Percentiles rank a stretch among this genome's conserved stretches.
Conservation (phyloP, 2,329 filamentous ascomycete genomes). For the Sporothrix dimorphospora region DNA sequence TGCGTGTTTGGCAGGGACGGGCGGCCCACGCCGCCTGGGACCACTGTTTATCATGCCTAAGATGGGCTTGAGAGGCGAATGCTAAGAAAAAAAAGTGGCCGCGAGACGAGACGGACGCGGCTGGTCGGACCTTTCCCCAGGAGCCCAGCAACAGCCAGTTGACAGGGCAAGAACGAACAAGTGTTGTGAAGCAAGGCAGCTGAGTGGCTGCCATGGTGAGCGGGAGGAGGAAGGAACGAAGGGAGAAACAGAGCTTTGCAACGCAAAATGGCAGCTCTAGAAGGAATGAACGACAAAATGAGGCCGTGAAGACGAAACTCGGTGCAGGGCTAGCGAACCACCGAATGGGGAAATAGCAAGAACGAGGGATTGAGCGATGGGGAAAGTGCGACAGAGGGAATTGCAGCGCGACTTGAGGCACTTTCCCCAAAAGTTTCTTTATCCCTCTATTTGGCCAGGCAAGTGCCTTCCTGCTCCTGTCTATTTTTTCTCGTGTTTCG, state of each 20-base stretch:
- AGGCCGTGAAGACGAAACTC: slow-evolving; percentile 3
- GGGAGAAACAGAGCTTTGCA: neutral
- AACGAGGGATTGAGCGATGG: slow-evolving; percentile 21
- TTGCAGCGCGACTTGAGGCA: slow-evolving; percentile 22
- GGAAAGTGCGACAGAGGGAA: slow-evolving; percentile 18
- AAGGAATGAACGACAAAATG: neutral
- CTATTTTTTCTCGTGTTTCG: no score
- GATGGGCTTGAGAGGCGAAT: neutral
- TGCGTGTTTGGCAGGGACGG: neutral
- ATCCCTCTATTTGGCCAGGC: slow-evolving; percentile 19
- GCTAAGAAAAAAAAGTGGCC: neutral
- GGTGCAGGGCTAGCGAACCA: slow-evolving; percentile 18
- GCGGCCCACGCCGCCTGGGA: slow-evolving; percentile 17
- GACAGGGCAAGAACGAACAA: slow-evolving; percentile 16
- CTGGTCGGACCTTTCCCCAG: slow-evolving; percentile 23
- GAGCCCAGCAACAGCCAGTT: slow-evolving; percentile 26
- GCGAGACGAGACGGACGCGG: slow-evolving; percentile 18
- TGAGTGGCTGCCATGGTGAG: slow-evolving; percentile 23
- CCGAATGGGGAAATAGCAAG: slow-evolving; percentile 23
- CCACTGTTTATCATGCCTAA: slow-evolving; percentile 5
- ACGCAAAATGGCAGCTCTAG: neutral
- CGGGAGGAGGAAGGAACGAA: neutral
- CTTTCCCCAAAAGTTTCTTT: slow-evolving; percentile 27
- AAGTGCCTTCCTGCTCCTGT: slow-evolving; percentile 25
- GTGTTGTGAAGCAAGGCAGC: slow-evolving; percentile 17